phyloP scores from a whole-genome alignment of 2,329 filamentous ascomycete genomes.

The Diaporthe caulivora region DNA sequence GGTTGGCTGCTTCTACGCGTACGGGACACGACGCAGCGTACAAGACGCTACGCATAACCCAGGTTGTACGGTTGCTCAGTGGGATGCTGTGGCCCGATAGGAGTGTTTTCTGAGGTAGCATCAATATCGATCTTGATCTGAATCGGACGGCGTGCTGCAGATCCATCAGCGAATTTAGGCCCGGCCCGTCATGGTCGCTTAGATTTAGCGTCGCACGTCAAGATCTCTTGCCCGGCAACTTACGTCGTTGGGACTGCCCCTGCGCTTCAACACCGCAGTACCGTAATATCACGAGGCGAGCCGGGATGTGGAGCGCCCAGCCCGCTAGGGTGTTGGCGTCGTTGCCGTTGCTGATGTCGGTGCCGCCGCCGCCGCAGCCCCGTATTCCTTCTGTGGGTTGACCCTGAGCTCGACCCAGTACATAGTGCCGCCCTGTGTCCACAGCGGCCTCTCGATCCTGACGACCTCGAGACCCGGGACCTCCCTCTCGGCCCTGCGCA shows the following conservation, averaged over 20 bases:
- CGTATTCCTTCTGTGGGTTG: slow-evolving; percentile 37
- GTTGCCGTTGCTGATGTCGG: background rate
- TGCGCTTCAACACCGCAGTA: slow-evolving; percentile 2
- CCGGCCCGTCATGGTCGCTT: slow-evolving; percentile 28
- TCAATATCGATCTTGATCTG: slow-evolving; percentile 1
- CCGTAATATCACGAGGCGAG: slow-evolving; percentile 5
- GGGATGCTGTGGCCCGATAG: background rate
- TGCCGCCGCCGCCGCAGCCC: background rate
- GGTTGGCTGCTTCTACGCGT: background rate
- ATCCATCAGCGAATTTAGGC: slow-evolving; percentile 12
- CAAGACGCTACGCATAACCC: background rate
- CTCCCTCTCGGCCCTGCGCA: slow-evolving; percentile 60
- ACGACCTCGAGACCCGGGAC: slow-evolving; percentile 70
- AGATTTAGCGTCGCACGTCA: background rate
- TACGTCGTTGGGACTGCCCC: background rate
- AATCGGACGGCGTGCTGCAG: slow-evolving; percentile 28
- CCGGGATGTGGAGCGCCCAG: slow-evolving; percentile 13
- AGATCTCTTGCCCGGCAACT: background rate
- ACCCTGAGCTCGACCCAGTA: slow-evolving; percentile 69
- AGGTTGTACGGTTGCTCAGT: background rate
- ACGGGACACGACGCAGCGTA: background rate
- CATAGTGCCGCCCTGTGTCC: slow-evolving; percentile 68
- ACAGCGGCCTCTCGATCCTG: slow-evolving; percentile 63
- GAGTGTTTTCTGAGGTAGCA: background rate
- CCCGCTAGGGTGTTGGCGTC: background rate